Conservation (phyloP, 2,329 filamentous ascomycete genomes). For the Chalaropsis thielavioides region DNA sequence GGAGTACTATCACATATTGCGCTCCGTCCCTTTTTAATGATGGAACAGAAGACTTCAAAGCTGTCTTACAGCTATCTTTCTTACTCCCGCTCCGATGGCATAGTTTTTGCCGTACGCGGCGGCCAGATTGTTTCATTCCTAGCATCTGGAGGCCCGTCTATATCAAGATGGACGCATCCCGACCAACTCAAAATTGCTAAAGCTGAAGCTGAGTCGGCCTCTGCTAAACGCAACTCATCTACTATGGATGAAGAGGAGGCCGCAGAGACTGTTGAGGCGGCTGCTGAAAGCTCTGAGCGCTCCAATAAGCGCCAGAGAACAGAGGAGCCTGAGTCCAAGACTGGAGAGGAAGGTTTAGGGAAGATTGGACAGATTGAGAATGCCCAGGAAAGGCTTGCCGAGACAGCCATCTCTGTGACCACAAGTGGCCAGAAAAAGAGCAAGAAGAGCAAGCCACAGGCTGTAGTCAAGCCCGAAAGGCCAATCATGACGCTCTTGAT, state of each 20-base stretch:
- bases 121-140: constrained; percentile 55
- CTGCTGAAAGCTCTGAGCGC: constrained; percentile 10
- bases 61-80: constrained; percentile 52
- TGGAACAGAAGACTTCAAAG: constrained; percentile 26
- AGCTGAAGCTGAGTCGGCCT: constrained; percentile 18
- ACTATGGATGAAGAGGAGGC: constrained; percentile 21
- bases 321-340: constrained; percentile 16
- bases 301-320: constrained; percentile 17
- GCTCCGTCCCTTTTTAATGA: constrained; percentile 2
- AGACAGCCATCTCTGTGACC: constrained; percentile 13
- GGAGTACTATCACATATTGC: neutral
- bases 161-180: constrained; percentile 48
- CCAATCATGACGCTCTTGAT: constrained; percentile 57
- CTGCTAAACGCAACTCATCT: constrained; percentile 20
- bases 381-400: constrained; percentile 19
- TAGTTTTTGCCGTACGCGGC: constrained; percentile 61
- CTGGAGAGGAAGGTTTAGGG: neutral
- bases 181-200: constrained; percentile 25
- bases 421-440: constrained; percentile 21
- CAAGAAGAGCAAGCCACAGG: constrained; percentile 23
- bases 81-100: constrained; percentile 33
- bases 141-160: constrained; percentile 39
- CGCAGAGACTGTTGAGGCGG: constrained; percentile 14
- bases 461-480: constrained; percentile 32
- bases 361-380: constrained; percentile 30